Base-by-base conservation (phyloP, 352 stramenopile species). In the Poterioochromonas sp. region DNA sequence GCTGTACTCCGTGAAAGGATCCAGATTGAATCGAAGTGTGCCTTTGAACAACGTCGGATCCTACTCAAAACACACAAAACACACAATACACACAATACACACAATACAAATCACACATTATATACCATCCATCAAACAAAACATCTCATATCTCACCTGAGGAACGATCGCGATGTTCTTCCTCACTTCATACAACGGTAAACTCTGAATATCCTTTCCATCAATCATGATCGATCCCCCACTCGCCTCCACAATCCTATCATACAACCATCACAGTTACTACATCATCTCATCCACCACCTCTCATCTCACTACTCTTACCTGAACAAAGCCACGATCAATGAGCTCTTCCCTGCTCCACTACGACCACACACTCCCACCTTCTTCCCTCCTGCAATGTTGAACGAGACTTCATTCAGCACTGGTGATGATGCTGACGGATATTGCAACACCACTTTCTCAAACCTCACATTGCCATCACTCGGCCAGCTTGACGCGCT, bases 1-100 rank as follows among this genome's bases (percentile, higher is more conserved):
- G n/a, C n/a, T n/a, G n/a, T n/a, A n/a, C n/a, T n/a, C n/a, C n/a
- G n/a, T n/a, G n/a, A 94, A 96, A 34, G 93, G 92, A 81, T 98
- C 90, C 26, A 98, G 80, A 82, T 97, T 97, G 58, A 84, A 89
- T 32, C 91, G 86, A 49, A 97, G 84, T 0, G 87, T 91, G 22
- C 94, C 93, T 5, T 86, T 90, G 83, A 98, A 98, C 51, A 98
- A 80, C 1, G 97, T 90, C 20, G 94, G 93, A 76, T 97, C 91
- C 53, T 64, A 64, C 12, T 35, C 44, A 53, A 20, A 8, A 53
- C 8, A 53, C 8, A 53, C 20, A 53, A 20, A 8, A 53, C 44
- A 53, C n/a, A n/a, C n/a, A n/a, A n/a, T n/a, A n/a, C n/a, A n/a
- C n/a, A n/a, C n/a, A n/a, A n/a, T n/a, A n/a, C n/a, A n/a, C n/a